Evolutionary conservation across 2,329 filamentous ascomycete genomes (phyloP), one percentile per base, ranked within the genome.

Genomic region (Chalaropsis ovoidea): DNA sequence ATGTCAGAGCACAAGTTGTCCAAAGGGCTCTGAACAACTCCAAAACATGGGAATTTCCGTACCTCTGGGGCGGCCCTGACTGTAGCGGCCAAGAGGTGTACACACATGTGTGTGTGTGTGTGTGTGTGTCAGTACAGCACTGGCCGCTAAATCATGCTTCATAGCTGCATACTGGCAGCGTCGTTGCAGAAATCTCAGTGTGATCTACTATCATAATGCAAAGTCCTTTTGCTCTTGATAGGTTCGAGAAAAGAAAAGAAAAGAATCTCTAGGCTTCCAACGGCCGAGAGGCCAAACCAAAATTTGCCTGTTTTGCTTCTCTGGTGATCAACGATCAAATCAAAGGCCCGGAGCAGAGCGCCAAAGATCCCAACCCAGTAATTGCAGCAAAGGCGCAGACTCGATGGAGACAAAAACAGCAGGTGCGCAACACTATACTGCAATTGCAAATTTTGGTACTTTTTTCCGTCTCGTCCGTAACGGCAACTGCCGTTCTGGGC

Each of bases 11-110:
- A 39, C 54, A 58, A 19, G 54, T 39, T 35, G 27, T 39, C 54
- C 27, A 39, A 58, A 58, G 54, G 54, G 24, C 17, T 58, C 54
- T 19, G n/a, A 39, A n/a, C 24, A 39, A 4, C 54, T 39, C 10
- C 54, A 58, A 58, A 58, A 58, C 54, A 58, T 58, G 31, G 54
- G 27, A n/a, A 58, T 58, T 58, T 58, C 54, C 54, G 54, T 58
- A 19, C 15, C 47, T 6, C 47, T 24, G 47, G 47, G 47, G 47
- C 11, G 47, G 24, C 22, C 47, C 47, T 52, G 47, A 52, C 47
- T 24, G 19, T 22, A 47, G 19, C 17, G 17, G 45, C 45, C 35
- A 39, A 39, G 35, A 47, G 22, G 1, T 47, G 43, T 47, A 47
- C n/a, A 27, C 10, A 27, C 47, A 27, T 52, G 47, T 24, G 47